Evolutionary conservation across 257 asterid genomes (phyloP).

Genomic region (Anisodus tanguticus): DNA sequence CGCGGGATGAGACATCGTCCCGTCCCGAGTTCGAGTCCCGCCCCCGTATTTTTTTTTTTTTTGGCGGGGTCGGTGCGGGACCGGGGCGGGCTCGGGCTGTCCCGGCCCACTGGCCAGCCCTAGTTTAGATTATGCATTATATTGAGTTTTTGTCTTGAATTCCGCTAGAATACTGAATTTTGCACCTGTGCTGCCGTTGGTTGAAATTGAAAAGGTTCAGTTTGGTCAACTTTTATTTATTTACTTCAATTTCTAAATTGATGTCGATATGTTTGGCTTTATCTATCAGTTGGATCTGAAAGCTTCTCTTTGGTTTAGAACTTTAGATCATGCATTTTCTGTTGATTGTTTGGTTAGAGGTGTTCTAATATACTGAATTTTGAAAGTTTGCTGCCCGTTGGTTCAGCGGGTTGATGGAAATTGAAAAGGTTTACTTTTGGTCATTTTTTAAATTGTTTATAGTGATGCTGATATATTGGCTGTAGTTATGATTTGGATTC

Average conservation of each 20-base stretch:
- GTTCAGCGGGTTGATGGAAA: not conserved
- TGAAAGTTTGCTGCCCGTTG: not conserved
- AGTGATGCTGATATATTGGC: not conserved
- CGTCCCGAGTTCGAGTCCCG: too few relatives aligned
- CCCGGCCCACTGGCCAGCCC: too few relatives aligned
- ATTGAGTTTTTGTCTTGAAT: not conserved
- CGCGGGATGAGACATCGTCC: too few relatives aligned
- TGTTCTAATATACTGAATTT: not conserved
- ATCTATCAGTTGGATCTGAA: not conserved
- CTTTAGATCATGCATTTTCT: not conserved
- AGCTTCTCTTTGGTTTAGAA: not conserved
- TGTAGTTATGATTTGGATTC: constrained; percentile 28
- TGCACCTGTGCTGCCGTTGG: not conserved
- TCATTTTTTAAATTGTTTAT: not conserved
- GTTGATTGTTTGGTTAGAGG: not conserved
- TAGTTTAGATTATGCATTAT: not conserved
- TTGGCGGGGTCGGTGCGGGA: too few relatives aligned
- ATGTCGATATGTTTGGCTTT: not conserved
- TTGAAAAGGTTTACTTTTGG: constrained; percentile 6
- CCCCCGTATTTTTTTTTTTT: too few relatives aligned
- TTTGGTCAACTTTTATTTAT: constrained; percentile 1
- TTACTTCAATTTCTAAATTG: not conserved
- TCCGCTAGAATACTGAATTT: not conserved
- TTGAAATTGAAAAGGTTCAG: not conserved
- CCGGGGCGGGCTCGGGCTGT: too few relatives aligned